phyloP scores from a whole-genome alignment of 164 flowering plant species.

The Macadamia tetraphylla region DNA sequence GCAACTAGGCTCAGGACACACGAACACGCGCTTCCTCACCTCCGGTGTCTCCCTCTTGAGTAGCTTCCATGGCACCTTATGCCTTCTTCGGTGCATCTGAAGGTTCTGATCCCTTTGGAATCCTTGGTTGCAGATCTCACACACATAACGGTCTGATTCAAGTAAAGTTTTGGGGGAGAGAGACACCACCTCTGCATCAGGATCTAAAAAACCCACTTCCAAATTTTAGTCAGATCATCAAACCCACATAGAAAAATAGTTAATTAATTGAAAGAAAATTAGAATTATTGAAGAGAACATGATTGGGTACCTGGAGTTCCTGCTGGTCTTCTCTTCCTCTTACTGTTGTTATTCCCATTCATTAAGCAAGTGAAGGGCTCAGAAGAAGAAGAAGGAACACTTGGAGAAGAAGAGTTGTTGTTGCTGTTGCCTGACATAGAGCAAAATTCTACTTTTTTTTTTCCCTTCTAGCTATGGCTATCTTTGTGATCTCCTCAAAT shows the following conservation, averaged over 20 bases:
- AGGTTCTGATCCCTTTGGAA: conserved; percentile 94
- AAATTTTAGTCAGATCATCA: too few species aligned
- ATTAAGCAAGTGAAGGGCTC: conserved; percentile 42
- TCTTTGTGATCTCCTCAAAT: conserved; percentile 2
- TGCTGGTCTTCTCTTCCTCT: conserved; percentile 67
- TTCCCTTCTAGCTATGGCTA: neutral
- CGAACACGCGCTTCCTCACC: conserved; percentile 77
- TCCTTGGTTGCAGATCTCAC: conserved; percentile 98
- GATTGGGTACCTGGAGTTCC: conserved; percentile 60
- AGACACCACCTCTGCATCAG: conserved; percentile 95
- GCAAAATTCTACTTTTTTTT: neutral
- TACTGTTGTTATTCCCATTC: conserved; percentile 37
- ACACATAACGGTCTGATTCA: conserved; percentile 91
- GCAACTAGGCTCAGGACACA: conserved; percentile 94
- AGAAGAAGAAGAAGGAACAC: conserved; percentile 24
- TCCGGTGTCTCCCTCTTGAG: conserved; percentile 77
- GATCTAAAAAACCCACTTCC: conserved; percentile 64
- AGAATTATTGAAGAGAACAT: neutral
- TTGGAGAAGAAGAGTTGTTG: conserved; percentile 20
- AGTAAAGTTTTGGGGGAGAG: conserved; percentile 84
- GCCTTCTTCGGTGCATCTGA: conserved; percentile 93
- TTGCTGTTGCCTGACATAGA: conserved; percentile 38
- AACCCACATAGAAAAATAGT: too few species aligned
- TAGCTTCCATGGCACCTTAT: conserved; percentile 97
- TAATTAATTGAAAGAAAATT: too few species aligned